Evolutionary conservation across 139 green algal genomes (phyloP).

Genomic region (Haematococcus lacustris): DNA sequence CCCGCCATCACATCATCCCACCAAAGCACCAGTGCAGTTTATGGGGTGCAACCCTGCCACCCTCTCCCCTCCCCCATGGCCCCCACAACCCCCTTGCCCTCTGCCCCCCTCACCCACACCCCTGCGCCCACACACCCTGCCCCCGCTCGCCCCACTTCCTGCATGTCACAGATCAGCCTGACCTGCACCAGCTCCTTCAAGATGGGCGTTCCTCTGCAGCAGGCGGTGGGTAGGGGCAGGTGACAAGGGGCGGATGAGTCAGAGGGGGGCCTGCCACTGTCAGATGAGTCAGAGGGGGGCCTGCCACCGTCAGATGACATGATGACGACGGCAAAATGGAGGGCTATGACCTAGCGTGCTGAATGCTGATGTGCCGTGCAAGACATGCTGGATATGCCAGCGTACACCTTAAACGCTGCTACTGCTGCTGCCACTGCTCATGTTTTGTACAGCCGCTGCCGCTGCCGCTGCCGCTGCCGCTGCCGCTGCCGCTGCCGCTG

Average conservation of each 20-base stretch:
- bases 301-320: too few species aligned
- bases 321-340: too few species aligned
- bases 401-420: background rate
- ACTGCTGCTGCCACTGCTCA: background rate
- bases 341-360: too few species aligned
- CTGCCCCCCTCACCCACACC: background rate
- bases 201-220: slow-evolving; percentile 66
- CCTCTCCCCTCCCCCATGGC: background rate
- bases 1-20: background rate
- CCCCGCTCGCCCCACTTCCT: background rate
- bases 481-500: background rate
- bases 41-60: background rate
- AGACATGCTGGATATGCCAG: too few species aligned
- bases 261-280: too few species aligned
- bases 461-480: background rate
- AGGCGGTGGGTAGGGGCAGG: too few species aligned
- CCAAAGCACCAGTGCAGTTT: background rate
- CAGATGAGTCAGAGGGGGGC: too few species aligned
- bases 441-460: background rate
- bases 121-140: background rate
- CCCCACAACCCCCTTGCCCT: background rate
- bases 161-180: too few species aligned
- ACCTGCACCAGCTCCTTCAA: slow-evolving; percentile 73
- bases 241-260: too few species aligned
- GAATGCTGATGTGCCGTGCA: too few species aligned